Conservation (phyloP, 2,329 filamentous ascomycete genomes). For the Didymella exigua region DNA sequence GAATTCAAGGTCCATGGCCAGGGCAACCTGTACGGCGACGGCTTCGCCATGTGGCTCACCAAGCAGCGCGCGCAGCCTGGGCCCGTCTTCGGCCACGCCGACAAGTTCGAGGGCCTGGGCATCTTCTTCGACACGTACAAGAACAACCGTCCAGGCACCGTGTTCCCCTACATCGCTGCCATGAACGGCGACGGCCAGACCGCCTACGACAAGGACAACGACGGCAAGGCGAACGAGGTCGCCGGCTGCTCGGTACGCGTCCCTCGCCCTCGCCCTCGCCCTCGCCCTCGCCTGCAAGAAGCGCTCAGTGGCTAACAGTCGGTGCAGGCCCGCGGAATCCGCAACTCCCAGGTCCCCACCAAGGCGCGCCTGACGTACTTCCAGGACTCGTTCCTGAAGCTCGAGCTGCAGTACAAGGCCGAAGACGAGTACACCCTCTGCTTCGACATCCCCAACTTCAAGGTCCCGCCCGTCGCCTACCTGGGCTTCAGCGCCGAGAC, state of each 20-base stretch:
- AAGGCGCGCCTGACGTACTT: constrained; percentile 93
- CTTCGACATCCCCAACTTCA: constrained; percentile 72
- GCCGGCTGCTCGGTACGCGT: constrained; percentile 85
- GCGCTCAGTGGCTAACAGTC: constrained; percentile 14
- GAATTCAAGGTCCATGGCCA: constrained; percentile 93
- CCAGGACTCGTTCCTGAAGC: constrained; percentile 87
- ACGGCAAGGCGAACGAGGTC: constrained; percentile 91
- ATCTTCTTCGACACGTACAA: constrained; percentile 99
- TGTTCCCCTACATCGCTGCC: constrained; percentile 98
- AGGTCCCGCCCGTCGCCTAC: constrained; percentile 75
- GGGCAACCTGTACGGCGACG: constrained; percentile 91
- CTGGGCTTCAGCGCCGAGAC: constrained; percentile 80
- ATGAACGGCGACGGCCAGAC: constrained; percentile 95
- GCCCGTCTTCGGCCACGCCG: constrained; percentile 83
- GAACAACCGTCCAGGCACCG: constrained; percentile 93
- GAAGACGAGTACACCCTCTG: constrained; percentile 88
- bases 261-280: no score
- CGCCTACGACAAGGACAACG: constrained; percentile 87
- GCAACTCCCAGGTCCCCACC: constrained; percentile 73
- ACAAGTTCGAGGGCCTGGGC: constrained; percentile 91
- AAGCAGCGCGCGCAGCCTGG: constrained; percentile 84
- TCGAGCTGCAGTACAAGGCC: constrained; percentile 93
- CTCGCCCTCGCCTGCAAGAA: not conserved
- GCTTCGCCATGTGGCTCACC: constrained; percentile 97
- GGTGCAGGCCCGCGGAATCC: constrained; percentile 83